Percentiles rank a stretch among this genome's conserved stretches.
phyloP scores from a whole-genome alignment of 768 basidiomycete genomes.

The Mycena latifolia region DNA sequence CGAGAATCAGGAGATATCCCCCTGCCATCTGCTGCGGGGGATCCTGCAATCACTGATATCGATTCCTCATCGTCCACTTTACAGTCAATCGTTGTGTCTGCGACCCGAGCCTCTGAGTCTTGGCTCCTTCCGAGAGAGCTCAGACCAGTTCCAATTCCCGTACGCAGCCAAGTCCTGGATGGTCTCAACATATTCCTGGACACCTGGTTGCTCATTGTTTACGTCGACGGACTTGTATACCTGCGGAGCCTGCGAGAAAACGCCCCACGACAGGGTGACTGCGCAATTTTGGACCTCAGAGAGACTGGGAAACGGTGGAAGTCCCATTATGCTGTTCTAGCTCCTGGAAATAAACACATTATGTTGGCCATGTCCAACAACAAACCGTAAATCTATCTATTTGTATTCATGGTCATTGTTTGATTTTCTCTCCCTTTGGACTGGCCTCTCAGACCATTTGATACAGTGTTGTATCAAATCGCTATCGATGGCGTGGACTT shows the following conservation, averaged over 20 bases:
- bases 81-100: constrained; percentile 28
- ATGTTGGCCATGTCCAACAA: constrained; percentile 24
- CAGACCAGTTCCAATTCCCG: not conserved
- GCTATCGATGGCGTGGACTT: constrained; percentile 10
- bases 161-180: not conserved
- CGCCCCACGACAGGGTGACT: constrained; percentile 18
- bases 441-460: not conserved
- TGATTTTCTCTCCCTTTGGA: not conserved
- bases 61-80: constrained; percentile 13
- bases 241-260: constrained; percentile 54
- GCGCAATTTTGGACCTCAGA: constrained; percentile 20
- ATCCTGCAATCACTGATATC: not conserved
- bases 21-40: constrained; percentile 10
- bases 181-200: constrained; percentile 58
- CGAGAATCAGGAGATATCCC: constrained; percentile 20
- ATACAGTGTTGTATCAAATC: constrained; percentile 23
- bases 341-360: not conserved
- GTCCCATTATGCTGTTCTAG: constrained; percentile 19
- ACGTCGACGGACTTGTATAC: constrained; percentile 54
- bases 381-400: constrained; percentile 1
- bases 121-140: constrained; percentile 24
- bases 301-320: constrained; percentile 22
- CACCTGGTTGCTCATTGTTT: constrained; percentile 61
- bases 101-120: constrained; percentile 12
- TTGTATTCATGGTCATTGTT: not conserved